Evolutionary conservation across 2,329 filamentous ascomycete species (phyloP).

Genomic region (Trichoderma sp.): DNA sequence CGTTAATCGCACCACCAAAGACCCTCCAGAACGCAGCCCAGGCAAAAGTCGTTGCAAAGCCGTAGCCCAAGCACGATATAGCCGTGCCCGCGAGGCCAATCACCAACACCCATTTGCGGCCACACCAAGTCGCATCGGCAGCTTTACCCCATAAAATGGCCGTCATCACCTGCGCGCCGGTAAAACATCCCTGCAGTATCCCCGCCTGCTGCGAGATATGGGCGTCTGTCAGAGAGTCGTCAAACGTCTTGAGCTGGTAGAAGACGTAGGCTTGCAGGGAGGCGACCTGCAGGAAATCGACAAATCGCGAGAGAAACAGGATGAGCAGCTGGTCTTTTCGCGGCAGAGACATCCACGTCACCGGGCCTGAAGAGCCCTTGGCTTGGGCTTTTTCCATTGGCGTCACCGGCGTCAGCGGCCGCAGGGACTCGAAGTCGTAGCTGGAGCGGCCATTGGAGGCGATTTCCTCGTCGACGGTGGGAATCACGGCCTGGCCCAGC

Average conservation of each 20-base stretch:
- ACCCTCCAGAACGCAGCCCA: slow-evolving; percentile 67
- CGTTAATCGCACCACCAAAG: slow-evolving; percentile 62
- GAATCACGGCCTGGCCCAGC: not conserved
- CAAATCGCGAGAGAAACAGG: slow-evolving; percentile 57
- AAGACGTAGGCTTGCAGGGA: slow-evolving; percentile 24
- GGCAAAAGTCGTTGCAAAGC: slow-evolving; percentile 37
- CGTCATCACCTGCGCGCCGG: slow-evolving; percentile 18
- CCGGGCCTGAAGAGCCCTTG: slow-evolving; percentile 33
- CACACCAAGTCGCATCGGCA: slow-evolving; percentile 20
- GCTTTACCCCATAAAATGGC: slow-evolving; percentile 23
- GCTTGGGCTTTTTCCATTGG: slow-evolving; percentile 3
- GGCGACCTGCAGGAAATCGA: slow-evolving; percentile 17
- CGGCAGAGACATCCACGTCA: slow-evolving; percentile 72
- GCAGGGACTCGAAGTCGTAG: not conserved
- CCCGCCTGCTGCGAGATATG: slow-evolving; percentile 17
- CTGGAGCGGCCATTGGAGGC: not conserved
- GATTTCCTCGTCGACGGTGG: not conserved
- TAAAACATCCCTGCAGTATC: slow-evolving; percentile 13
- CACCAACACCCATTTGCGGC: slow-evolving; percentile 18
- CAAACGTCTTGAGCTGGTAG: slow-evolving; percentile 19
- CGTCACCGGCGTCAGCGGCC: slow-evolving; percentile 1
- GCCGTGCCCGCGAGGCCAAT: slow-evolving; percentile 15
- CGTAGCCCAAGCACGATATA: slow-evolving; percentile 11
- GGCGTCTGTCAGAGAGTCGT: slow-evolving; percentile 18
- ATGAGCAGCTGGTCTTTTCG: slow-evolving; percentile 72